Evolutionary conservation across 371 early-diverging fungal species (phyloP).

Genomic region (Actinomucor elegans): DNA sequence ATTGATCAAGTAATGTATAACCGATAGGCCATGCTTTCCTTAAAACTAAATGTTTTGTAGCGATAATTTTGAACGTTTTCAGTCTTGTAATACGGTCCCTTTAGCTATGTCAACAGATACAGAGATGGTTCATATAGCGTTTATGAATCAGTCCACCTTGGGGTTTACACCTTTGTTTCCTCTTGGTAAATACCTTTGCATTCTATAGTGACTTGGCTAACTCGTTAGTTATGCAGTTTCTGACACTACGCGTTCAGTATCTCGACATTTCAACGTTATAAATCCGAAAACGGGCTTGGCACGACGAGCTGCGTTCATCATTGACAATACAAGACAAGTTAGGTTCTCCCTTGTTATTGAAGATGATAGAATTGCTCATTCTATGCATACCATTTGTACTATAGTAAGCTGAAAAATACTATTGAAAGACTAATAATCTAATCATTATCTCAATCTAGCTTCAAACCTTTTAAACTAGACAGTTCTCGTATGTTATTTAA

Average conservation of each 20-base stretch:
- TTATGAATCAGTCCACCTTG: conserved; percentile 7
- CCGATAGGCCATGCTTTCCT: background rate
- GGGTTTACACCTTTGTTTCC: conserved; percentile 23
- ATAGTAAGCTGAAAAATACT: conserved; percentile 16
- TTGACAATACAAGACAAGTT: conserved; percentile 30
- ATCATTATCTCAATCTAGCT: conserved; percentile 4
- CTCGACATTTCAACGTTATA: conserved; percentile 28
- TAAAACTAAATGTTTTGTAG: background rate
- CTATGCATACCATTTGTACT: conserved; percentile 32
- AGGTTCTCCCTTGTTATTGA: conserved; percentile 31
- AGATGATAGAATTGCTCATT: conserved; percentile 28
- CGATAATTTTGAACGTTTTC: conserved; percentile 12
- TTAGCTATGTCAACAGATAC: conserved; percentile 33
- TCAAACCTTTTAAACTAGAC: conserved; percentile 12
- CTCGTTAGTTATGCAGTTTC: conserved; percentile 14
- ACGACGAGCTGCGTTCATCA: conserved; percentile 26
- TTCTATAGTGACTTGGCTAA: background rate
- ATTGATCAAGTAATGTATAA: conserved; percentile 18
- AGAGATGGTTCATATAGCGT: conserved; percentile 24
- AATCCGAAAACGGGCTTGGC: conserved; percentile 18
- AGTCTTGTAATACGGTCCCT: conserved; percentile 14
- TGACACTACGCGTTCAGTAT: conserved; percentile 31
- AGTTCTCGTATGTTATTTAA: too few species aligned
- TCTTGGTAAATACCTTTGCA: conserved; percentile 15
- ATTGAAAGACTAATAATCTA: background rate